Evolutionary conservation across 768 basidiomycete genomes (phyloP).

Genomic region (Leccinum rimulosum): DNA sequence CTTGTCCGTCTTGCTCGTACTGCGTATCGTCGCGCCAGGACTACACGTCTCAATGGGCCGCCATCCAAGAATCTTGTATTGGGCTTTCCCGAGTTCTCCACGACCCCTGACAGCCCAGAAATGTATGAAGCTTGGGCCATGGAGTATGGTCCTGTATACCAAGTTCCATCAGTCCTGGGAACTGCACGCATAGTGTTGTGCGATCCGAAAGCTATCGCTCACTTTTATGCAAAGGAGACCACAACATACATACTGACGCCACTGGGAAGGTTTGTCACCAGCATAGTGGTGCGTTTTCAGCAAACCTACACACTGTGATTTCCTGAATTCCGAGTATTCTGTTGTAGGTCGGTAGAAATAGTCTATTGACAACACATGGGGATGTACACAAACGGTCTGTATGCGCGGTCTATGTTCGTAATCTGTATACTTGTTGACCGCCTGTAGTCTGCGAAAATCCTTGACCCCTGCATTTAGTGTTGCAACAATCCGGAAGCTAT

Average conservation of each 20-base stretch:
- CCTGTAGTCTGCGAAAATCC: slow-evolving; percentile 31
- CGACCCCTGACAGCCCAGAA: slow-evolving; percentile 29
- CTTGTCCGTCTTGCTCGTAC: slow-evolving; percentile 13
- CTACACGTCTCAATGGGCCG: slow-evolving; percentile 45
- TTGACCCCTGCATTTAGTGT: slow-evolving; percentile 41
- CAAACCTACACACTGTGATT: too few species aligned
- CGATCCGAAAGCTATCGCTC: slow-evolving; percentile 50
- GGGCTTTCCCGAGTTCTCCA: slow-evolving; percentile 35
- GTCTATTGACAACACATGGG: slow-evolving; percentile 20
- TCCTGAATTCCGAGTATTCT: background rate
- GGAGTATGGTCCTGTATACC: slow-evolving; percentile 46
- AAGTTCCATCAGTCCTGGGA: slow-evolving; percentile 41
- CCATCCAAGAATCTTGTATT: slow-evolving; percentile 40
- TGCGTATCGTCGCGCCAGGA: slow-evolving; percentile 10
- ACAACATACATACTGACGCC: slow-evolving; percentile 32
- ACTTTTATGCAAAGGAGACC: slow-evolving; percentile 53
- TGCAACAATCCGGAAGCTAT: slow-evolving; percentile 35
- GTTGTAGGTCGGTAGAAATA: slow-evolving; percentile 9
- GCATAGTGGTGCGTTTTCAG: slow-evolving; percentile 24
- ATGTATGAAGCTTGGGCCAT: slow-evolving; percentile 47
- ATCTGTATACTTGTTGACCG: background rate
- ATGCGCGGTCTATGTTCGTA: background rate
- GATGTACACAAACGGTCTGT: slow-evolving; percentile 16
- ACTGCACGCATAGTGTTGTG: slow-evolving; percentile 37
- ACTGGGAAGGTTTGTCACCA: slow-evolving; percentile 27